Evolutionary conservation across 2,329 filamentous ascomycete genomes (phyloP).

Genomic region (Fusarium sp.): DNA sequence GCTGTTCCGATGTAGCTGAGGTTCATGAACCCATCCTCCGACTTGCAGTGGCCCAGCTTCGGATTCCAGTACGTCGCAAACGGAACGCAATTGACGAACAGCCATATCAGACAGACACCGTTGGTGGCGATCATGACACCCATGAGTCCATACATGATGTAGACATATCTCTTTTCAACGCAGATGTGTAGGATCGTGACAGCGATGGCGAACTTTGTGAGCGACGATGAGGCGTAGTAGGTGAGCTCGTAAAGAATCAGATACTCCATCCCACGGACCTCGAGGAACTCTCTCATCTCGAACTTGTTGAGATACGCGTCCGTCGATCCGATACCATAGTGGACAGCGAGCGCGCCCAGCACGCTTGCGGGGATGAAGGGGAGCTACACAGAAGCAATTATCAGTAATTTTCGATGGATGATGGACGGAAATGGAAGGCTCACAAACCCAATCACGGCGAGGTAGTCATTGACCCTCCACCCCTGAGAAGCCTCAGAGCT

Average conservation of each 20-base stretch:
- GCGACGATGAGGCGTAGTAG: conserved; percentile 13
- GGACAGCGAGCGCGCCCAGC: conserved; percentile 8
- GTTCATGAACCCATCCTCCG: conserved; percentile 6
- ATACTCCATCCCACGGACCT: conserved; percentile 24
- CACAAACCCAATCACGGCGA: conserved; percentile 24
- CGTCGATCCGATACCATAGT: conserved; percentile 14
- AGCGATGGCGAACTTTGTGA: conserved; percentile 29
- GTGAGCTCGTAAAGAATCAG: conserved; percentile 19
- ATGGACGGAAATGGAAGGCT: not conserved
- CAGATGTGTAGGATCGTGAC: conserved; percentile 28
- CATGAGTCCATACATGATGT: conserved; percentile 23
- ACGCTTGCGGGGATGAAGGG: conserved; percentile 23
- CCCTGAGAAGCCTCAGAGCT: not conserved
- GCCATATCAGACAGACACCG: conserved; percentile 6
- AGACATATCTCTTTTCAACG: conserved; percentile 18
- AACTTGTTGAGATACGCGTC: conserved; percentile 10
- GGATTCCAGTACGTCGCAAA: conserved; percentile 26
- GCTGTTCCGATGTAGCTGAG: conserved; percentile 30
- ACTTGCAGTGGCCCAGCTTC: conserved; percentile 15
- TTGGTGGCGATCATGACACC: conserved; percentile 4
- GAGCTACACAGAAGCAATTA: not conserved
- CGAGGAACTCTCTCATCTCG: conserved; percentile 10
- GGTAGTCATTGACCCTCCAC: conserved; percentile 26
- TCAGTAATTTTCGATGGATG: not conserved
- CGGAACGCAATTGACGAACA: conserved; percentile 21